Evolutionary conservation across 2,329 filamentous ascomycete species (phyloP).

Genomic region (Talaromyces atroroseus): DNA sequence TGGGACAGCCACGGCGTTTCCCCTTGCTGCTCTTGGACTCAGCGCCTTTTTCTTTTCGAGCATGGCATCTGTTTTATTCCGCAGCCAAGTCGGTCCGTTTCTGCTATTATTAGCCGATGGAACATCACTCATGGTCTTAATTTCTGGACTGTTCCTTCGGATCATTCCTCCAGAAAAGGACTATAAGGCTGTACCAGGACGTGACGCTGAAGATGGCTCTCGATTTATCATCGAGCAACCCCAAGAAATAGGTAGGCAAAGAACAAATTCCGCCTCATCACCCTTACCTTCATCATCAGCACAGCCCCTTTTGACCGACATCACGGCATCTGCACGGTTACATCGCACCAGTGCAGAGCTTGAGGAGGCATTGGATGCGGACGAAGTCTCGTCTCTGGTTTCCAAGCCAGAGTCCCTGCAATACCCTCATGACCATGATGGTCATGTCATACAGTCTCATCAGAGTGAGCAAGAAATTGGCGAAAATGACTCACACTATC

Average conservation of each 20-base stretch:
- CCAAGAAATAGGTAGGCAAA: slow-evolving; percentile 35
- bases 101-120: slow-evolving; percentile 74
- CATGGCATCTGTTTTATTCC: slow-evolving; percentile 69
- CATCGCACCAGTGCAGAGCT: slow-evolving; percentile 7
- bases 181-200: slow-evolving; percentile 39
- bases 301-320: slow-evolving; percentile 17
- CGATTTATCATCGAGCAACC: slow-evolving; percentile 18
- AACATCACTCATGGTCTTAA: slow-evolving; percentile 68
- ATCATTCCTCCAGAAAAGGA: slow-evolving; percentile 57
- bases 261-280: slow-evolving; percentile 25
- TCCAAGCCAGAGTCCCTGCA: slow-evolving; percentile 53
- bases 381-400: slow-evolving; percentile 78
- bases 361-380: slow-evolving; percentile 38
- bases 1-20: slow-evolving; percentile 90
- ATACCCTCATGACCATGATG: slow-evolving; percentile 46
- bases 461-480: slow-evolving; percentile 48
- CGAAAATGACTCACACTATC: slow-evolving; percentile 66
- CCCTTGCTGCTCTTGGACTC: slow-evolving; percentile 84
- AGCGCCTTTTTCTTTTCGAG: slow-evolving; percentile 95
- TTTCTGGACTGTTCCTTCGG: slow-evolving; percentile 78
- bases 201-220: slow-evolving; percentile 22
- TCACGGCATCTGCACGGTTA: slow-evolving; percentile 13
- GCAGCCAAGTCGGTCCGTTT: slow-evolving; percentile 75
- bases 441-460: slow-evolving; percentile 29
- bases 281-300: slow-evolving; percentile 28